Evolutionary conservation across 2,329 filamentous ascomycete species (phyloP).

Genomic region (Botrytis tulipae): DNA sequence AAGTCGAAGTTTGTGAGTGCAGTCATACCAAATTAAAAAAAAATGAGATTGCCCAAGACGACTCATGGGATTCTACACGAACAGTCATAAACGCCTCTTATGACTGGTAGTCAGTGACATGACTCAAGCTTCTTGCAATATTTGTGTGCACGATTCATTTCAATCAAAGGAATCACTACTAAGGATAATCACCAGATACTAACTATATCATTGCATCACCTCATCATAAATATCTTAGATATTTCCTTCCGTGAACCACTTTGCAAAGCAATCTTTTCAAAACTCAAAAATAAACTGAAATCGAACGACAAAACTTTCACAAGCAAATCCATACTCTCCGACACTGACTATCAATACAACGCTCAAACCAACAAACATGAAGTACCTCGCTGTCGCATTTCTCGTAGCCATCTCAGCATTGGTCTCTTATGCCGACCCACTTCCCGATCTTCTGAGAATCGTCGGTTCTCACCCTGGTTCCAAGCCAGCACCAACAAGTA

Average conservation of each 20-base stretch:
- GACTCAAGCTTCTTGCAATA: neutral
- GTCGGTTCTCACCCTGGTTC: neutral
- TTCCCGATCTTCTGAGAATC: neutral
- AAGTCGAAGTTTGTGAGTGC: accelerated
- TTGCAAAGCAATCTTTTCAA: neutral
- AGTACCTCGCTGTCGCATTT: neutral
- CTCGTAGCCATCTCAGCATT: neutral
- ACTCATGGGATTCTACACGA: neutral
- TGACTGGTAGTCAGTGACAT: neutral
- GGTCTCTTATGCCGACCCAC: neutral
- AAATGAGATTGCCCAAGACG: neutral
- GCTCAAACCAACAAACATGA: neutral
- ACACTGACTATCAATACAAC: neutral
- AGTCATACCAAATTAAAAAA: too few species aligned
- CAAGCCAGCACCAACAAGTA: neutral
- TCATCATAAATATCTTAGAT: neutral
- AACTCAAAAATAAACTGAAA: neutral
- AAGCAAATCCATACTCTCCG: neutral
- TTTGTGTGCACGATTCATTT: neutral
- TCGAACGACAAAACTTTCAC: neutral
- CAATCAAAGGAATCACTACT: neutral
- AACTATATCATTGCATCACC: neutral
- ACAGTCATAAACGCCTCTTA: neutral
- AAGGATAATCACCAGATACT: neutral
- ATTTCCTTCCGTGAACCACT: neutral